Conservation (phyloP, 257 asterid genomes). For the Rhazya stricta region DNA sequence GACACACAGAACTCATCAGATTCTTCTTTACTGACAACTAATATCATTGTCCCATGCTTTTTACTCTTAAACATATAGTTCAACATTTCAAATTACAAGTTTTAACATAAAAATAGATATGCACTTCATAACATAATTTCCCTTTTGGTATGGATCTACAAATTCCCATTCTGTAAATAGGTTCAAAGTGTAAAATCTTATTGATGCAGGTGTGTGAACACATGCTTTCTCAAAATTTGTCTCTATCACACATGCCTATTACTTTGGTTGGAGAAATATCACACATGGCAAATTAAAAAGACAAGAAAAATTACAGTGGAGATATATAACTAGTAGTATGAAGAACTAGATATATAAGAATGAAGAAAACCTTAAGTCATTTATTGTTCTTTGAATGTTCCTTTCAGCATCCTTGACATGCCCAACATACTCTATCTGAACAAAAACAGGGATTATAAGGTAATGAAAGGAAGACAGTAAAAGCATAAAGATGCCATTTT, state of each 20-base stretch:
- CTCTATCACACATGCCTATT: not conserved
- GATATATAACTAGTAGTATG: constrained; percentile 20
- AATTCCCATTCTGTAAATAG: not conserved
- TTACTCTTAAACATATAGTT: not conserved
- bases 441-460: not conserved
- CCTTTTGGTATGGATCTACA: not conserved
- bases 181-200: not conserved
- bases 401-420: constrained; percentile 78
- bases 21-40: not conserved
- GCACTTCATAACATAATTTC: not conserved
- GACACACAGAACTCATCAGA: not conserved
- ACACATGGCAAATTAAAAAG: too few relatives aligned
- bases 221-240: not conserved
- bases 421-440: constrained; percentile 75
- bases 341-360: constrained; percentile 12
- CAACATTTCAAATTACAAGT: not conserved
- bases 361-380: constrained; percentile 61
- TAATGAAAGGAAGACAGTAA: constrained; percentile 10
- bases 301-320: constrained; percentile 1
- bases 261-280: not conserved
- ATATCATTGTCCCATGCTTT: not conserved
- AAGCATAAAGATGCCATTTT: not conserved
- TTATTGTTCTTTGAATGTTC: constrained; percentile 59
- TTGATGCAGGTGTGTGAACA: not conserved
- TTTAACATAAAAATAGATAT: not conserved